Conservation (phyloP, 352 stramenopile genomes). For the Phytophthora tubulina region DNA sequence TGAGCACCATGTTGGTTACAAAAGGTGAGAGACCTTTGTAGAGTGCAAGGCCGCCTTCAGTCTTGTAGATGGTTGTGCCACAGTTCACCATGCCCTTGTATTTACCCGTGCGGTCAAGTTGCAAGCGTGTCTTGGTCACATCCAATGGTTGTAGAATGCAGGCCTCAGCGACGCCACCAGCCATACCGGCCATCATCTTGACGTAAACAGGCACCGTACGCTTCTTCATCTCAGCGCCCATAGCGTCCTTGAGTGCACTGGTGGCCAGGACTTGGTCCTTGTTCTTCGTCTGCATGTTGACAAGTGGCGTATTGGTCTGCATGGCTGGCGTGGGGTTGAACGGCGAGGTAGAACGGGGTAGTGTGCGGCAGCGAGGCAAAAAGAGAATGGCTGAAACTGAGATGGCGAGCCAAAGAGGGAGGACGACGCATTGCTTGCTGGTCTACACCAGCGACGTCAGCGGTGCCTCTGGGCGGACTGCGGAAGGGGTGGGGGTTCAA, state of each 20-base stretch:
- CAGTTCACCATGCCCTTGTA: slow-evolving; percentile 91
- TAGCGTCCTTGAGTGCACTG: slow-evolving; percentile 79
- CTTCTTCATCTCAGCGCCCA: slow-evolving; percentile 79
- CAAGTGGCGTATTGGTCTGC: slow-evolving; percentile 31
- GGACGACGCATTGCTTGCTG: slow-evolving; percentile 28
- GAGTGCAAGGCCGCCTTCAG: slow-evolving; percentile 75
- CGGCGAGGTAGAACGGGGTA: slow-evolving; percentile 14
- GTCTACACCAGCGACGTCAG: not conserved
- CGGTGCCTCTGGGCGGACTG: not conserved
- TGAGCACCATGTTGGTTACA: slow-evolving; percentile 91
- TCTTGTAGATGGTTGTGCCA: slow-evolving; percentile 80
- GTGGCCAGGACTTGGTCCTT: slow-evolving; percentile 63
- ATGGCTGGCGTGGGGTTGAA: slow-evolving; percentile 21
- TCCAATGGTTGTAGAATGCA: slow-evolving; percentile 87
- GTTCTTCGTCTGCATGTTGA: slow-evolving; percentile 28
- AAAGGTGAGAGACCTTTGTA: slow-evolving; percentile 91
- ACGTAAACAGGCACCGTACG: slow-evolving; percentile 76
- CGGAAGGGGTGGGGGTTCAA: slow-evolving; percentile 16
- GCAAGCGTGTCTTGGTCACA: slow-evolving; percentile 88
- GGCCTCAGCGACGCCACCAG: slow-evolving; percentile 85
- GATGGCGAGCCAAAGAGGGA: slow-evolving; percentile 19
- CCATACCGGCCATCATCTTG: slow-evolving; percentile 90
- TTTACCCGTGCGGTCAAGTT: slow-evolving; percentile 76
- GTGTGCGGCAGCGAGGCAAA: slow-evolving; percentile 38
- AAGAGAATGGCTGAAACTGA: slow-evolving; percentile 35